Base-by-base conservation (phyloP, 176 grass and related monocot genomes). In the Secale cereale region DNA sequence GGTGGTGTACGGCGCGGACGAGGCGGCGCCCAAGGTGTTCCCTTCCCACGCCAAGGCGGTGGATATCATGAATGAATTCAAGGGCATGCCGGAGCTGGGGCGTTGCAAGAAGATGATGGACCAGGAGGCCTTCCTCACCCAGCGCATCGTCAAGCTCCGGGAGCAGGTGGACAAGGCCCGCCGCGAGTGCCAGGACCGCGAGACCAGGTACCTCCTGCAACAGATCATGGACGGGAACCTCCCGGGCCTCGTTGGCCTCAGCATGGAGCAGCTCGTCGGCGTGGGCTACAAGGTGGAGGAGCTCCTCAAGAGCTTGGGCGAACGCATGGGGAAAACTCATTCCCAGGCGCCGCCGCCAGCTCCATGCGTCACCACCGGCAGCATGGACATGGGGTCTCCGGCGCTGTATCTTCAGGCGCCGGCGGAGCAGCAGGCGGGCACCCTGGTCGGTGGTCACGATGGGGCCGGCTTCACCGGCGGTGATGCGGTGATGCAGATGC, bases 31-130 rank as follows among this genome's bases (percentile, higher is more conserved):
- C 0, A 56, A 59, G 50, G 86, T 82, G 13, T 88, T 82, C 68
- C 87, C 85, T 2, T 79, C 81, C 0, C 0, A 16, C 1, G 25
- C 16, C 3, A 75, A 86, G 26, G 68, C 73, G 0, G 35, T 7
- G 20, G 8, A 7, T 0, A 30, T 88, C 2, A 32, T 94, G 6
- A 13, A 1, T 0, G 67, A 19, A 8, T 92, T 88, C 70, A 77
- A 36, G 22, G 9, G 17, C 23, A 48, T 74, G 67, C 78, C 85
- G 3, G 74, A 92, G 26, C 17, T 80, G 19, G 52, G 86, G 26
- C 32, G 65, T 23, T 76, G 40, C 67, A 85, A 80, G 46, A 87
- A 86, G 25, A 83, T 59, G 33, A 4, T 67, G 22, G 82, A 90
- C 26, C 65, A 73, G 10, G 87, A 86, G 31, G 50, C 36, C 1